Evolutionary conservation across 257 asterid genomes (phyloP), one percentile per base, ranked within the genome.

Genomic region (Solanum bulbocastanum): DNA sequence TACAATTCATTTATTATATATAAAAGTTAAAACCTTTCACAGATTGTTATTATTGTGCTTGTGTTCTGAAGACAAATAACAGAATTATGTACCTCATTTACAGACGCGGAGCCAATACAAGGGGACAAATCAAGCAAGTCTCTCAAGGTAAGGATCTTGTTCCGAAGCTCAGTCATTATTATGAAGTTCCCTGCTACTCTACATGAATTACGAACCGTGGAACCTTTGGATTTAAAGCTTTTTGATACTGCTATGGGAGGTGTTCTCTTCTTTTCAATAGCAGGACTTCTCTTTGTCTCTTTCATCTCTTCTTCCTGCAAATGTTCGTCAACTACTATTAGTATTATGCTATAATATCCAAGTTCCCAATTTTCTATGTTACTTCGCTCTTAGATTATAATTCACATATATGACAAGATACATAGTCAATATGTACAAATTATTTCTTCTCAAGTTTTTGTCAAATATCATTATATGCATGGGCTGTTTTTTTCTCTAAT

Each of bases 51-150:
- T 32, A 82, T 82, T 82, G 40, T 32, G 4, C 30, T 82, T 49
- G 44, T 16, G 42, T 20, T 49, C 6, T 49, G 32, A 18, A 30
- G 42, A 82, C 44, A 82, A 32, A 40, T 49, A 52, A 71, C 5
- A 52, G 86, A 75, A 72, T 44, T 12, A 10, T 8, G 36, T 84
- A 95, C 99, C 98, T 97, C 94, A 74, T 89, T 90, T 49, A 92
- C 88, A 36, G 98, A 87, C 83, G 94, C 94, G 56, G 98, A 92
- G 78, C 93, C 94, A 25, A 42, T 74, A 25, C 97, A 95, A 46
- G 99, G 99, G 88, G 95, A 87, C 76, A 97, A 89, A 89, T 97
- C 99, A 5, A 97, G 94, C 88, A 95, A 91, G 94, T 96, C 98
- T 82, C 99, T 91, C 66, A 97, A 92, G 90, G 91, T 91, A 8